Evolutionary conservation across 108 stramenopile genomes (phyloP), one percentile per base, ranked within the genome.

Genomic region (Aurantiochytrium sp.): DNA sequence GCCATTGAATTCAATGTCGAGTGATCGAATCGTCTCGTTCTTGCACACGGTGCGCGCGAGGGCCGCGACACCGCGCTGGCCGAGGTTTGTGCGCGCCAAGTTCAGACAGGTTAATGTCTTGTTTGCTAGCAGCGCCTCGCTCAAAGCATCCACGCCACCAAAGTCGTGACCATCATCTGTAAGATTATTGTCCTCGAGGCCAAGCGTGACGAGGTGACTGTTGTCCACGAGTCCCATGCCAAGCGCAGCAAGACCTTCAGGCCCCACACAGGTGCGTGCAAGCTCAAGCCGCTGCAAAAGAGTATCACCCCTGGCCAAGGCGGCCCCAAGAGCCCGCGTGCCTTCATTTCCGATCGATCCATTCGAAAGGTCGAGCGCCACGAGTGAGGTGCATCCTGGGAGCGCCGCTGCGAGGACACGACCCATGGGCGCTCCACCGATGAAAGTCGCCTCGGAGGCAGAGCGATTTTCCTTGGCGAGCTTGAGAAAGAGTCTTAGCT

Each of bases 351-450:
- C 10, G 6, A 83, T 18, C 6, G 45, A 25, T 12, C 76, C 76
- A 83, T 83, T 83, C 28, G 76, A 83, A n/a, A 83, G n/a, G 28
- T 83, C 76, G n/a, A 83, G 51, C 25, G 76, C 76, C 45, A 83
- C 4, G n/a, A 83, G 51, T 4, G 76, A 83, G 49, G 45, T 83
- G 76, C 76, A 83, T 1, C 51, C 51, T 6, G 23, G 76, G 6
- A 83, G 51, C 12, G 49, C 49, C 45, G n/a, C 25, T 12, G 19
- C n/a, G 4, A 83, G 45, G 6, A 53, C 76, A 23, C 76, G 76
- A 6, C 3, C 76, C 45, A 83, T 47, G 45, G 76, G 16, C 76
- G 76, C 43, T 6, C 76, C 76, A 23, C 76, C 76, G 18, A 23
- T 53, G 23, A 83, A 83, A 45, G n/a, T n/a, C 16, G 28, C 76